phyloP scores from a whole-genome alignment of 352 stramenopile species.

The Elongisporangium senticosum region DNA sequence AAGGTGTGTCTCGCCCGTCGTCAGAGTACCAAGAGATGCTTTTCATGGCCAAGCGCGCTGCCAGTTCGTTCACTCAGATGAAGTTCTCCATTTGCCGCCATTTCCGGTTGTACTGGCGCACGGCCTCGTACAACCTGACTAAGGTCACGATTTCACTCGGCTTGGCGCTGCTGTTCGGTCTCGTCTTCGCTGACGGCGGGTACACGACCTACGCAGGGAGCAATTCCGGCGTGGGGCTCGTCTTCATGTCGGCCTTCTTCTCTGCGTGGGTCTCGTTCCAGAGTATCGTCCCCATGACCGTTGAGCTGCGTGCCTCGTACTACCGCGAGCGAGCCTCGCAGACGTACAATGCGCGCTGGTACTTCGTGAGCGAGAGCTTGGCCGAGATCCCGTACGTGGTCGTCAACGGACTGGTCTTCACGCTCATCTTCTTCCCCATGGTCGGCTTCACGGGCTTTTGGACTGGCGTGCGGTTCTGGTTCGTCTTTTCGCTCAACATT shows the following conservation, averaged over 20 bases:
- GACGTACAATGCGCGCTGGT: constrained; percentile 74
- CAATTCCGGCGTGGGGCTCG: constrained; percentile 45
- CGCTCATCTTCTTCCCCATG: constrained; percentile 37
- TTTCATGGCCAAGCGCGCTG: constrained; percentile 19
- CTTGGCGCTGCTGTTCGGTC: constrained; percentile 58
- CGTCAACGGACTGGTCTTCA: constrained; percentile 28
- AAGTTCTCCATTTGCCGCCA: constrained; percentile 16
- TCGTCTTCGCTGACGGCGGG: constrained; percentile 31
- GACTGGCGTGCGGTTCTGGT: constrained; percentile 31
- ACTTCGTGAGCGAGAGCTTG: constrained; percentile 63
- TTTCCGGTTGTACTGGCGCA: constrained; percentile 33
- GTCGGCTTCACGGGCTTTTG: constrained; percentile 29
- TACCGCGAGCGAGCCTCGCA: constrained; percentile 83
- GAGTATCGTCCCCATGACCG: constrained; percentile 59
- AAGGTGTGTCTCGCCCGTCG: constrained; percentile 19
- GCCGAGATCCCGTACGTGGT: constrained; percentile 65
- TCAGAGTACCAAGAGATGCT: constrained; percentile 12
- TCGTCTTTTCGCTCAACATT: constrained; percentile 26
- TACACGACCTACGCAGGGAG: constrained; percentile 21
- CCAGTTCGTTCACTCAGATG: constrained; percentile 16
- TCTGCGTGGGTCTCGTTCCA: constrained; percentile 61
- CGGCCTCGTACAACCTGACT: constrained; percentile 67
- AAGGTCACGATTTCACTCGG: constrained; percentile 43
- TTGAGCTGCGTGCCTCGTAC: constrained; percentile 73
- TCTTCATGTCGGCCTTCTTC: constrained; percentile 76